Evolutionary conservation across 441 rosid species (phyloP).

Genomic region (Melastoma candidum): DNA sequence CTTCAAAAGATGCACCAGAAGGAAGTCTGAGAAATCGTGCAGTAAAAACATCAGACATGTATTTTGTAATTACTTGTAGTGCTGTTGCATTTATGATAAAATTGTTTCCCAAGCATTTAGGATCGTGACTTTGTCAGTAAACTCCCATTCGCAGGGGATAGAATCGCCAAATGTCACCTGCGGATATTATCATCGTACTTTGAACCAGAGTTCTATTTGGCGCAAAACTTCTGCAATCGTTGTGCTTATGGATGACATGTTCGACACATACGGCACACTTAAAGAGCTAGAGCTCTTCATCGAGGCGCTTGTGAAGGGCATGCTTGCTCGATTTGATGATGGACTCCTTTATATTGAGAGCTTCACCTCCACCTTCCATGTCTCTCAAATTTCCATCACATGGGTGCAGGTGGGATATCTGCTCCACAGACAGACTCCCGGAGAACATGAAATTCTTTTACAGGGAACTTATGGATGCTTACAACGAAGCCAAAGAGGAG

Average conservation of each 20-base stretch:
- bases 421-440: constrained; percentile 17
- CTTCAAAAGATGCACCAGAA: constrained; percentile 11
- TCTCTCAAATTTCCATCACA: too few species aligned
- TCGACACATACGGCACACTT: neutral
- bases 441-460: constrained; percentile 20
- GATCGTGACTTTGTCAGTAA: neutral
- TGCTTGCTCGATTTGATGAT: neutral
- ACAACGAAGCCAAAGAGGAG: constrained; percentile 19
- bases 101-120: neutral
- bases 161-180: neutral
- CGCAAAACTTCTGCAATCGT: neutral
- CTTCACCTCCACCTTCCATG: too few species aligned
- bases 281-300: neutral
- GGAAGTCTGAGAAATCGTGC: neutral
- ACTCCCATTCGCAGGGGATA: constrained; percentile 1
- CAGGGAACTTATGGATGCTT: constrained; percentile 14
- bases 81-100: too few species aligned
- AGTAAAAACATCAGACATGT: too few species aligned
- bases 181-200: neutral
- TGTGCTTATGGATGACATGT: neutral
- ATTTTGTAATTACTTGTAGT: too few species aligned
- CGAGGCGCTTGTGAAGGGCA: neutral
- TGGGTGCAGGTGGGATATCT: constrained; percentile 19
- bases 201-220: neutral
- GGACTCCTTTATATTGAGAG: too few species aligned